phyloP scores from a whole-genome alignment of 345 rosid species.

The Eucalyptus sp. region DNA sequence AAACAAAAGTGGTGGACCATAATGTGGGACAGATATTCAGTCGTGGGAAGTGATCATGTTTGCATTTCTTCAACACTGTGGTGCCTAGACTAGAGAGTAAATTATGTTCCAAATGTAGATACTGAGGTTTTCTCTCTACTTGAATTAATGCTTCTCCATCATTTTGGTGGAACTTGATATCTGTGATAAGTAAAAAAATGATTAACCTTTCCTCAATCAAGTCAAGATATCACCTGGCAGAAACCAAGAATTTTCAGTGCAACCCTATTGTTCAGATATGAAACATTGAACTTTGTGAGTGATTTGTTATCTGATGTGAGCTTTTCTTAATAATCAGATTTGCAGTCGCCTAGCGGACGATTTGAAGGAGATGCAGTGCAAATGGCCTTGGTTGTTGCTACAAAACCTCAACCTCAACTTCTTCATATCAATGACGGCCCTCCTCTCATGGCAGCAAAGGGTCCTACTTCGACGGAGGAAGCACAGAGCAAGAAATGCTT shows the following conservation, averaged over 20 bases:
- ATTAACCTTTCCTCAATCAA: neutral
- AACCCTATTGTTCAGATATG: neutral
- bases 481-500: slow-evolving; percentile 41
- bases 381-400: slow-evolving; percentile 1
- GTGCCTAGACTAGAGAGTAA: neutral
- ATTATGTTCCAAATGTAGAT: neutral
- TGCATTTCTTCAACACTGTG: neutral
- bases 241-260: neutral
- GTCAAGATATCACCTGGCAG: neutral
- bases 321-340: slow-evolving; percentile 29
- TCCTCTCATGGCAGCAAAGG: slow-evolving; percentile 10
- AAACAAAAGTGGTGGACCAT: neutral
- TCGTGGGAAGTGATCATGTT: neutral
- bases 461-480: slow-evolving; percentile 35
- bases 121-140: neutral
- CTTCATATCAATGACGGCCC: slow-evolving; percentile 21
- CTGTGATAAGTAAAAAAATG: neutral
- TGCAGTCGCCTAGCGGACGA: slow-evolving; percentile 39
- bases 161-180: neutral
- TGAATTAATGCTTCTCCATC: neutral
- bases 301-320: neutral
- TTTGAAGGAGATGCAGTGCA: slow-evolving; percentile 45
- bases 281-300: neutral
- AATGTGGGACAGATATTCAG: neutral
- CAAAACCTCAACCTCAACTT: slow-evolving; percentile 25